Conservation (phyloP, 208 protist genomes). For the Balamuthia mandrillaris region DNA sequence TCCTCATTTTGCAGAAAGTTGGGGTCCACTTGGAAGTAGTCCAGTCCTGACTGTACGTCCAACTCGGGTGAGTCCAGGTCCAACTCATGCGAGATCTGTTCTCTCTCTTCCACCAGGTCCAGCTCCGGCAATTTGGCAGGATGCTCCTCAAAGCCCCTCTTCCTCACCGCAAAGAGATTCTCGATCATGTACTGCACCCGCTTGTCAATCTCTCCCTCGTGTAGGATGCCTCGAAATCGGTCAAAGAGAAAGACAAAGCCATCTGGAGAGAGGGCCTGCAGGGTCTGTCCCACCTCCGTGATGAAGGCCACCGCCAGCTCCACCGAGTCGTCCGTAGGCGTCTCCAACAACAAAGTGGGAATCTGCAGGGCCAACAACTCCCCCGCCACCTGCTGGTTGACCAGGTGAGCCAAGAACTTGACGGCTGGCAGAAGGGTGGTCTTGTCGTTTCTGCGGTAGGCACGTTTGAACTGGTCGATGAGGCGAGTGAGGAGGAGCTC, state of each 20-base stretch:
- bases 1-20: constrained; percentile 89
- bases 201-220: constrained; percentile 86
- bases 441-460: constrained; percentile 79
- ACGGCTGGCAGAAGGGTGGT: constrained; percentile 48
- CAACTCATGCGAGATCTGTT: constrained; percentile 93
- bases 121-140: constrained; percentile 71
- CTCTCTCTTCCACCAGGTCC: constrained; percentile 86
- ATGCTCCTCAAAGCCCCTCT: constrained; percentile 74
- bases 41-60: constrained; percentile 77
- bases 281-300: constrained; percentile 68
- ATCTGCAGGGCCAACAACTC: constrained; percentile 83
- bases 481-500: constrained; percentile 88
- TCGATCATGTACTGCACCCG: constrained; percentile 93
- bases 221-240: constrained; percentile 79
- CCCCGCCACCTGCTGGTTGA: constrained; percentile 86
- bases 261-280: constrained; percentile 56
- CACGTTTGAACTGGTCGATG: constrained; percentile 80
- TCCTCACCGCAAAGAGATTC: constrained; percentile 84
- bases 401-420: constrained; percentile 85
- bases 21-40: constrained; percentile 88
- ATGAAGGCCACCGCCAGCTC: constrained; percentile 85
- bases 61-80: constrained; percentile 83
- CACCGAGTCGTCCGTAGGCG: constrained; percentile 90
- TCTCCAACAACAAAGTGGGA: constrained; percentile 79
- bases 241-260: constrained; percentile 73